Base-by-base conservation (phyloP, 1,139 yeast species). In the Arxiozyma slooffiae region DNA sequence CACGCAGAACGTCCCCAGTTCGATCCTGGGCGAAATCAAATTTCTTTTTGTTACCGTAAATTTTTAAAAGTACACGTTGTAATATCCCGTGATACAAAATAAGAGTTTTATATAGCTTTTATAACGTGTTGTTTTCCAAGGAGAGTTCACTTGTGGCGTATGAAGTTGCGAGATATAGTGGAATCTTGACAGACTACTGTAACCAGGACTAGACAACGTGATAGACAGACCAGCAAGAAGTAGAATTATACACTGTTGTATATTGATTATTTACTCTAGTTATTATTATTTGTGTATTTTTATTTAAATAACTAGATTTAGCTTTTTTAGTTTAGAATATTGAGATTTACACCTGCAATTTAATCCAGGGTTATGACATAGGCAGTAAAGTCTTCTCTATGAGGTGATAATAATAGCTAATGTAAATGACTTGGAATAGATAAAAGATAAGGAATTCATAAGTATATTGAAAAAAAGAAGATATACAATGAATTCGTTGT, bases 1-100 rank as follows among this genome's bases (percentile, higher is more conserved):
- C 96, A 87, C 95, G 95, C 95, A 85, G 90, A 85, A 87, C 90
- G 96, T 88, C 96, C 96, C 96, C 96, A 86, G 96, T 88, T 88
- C 96, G 96, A 88, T 85, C 96, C 96, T 87, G 96, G 96, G 96
- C 88, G 84, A 80, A 85, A 85, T 85, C 96, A 88, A 64, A 63
- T 53, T 52, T 60, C 52, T 50, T 48, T 51, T 43, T 22, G n/a
- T 39, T 39, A 24, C 24, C 3, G 17, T 21, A 8, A 9, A 22
- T n/a, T 26, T n/a, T 16, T 26, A 41, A 16, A 41, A n/a, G 23
- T 39, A 21, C 11, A 2, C 20, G 5, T 16, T 39, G 18, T 30
- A 30, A 30, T 30, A 30, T 30, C 36, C 2, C 7, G 3, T 30
- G 36, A 30, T 30, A 30, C 36, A n/a, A 30, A 30, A 6, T 30